Evolutionary conservation across 768 basidiomycete species (phyloP).

Genomic region (Lanmaoa rubissima): DNA sequence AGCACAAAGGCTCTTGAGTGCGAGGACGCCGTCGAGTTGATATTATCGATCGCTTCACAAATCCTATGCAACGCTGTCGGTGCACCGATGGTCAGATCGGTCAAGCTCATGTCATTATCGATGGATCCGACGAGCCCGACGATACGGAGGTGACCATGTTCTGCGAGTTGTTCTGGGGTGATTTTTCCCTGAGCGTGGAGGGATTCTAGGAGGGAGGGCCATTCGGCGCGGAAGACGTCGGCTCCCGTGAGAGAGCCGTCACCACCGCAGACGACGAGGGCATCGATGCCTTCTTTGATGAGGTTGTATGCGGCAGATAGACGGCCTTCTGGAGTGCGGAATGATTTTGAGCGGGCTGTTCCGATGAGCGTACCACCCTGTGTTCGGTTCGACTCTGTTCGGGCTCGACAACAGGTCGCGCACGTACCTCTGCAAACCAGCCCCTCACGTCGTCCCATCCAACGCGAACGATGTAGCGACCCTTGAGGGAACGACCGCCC

Average conservation of each 20-base stretch:
- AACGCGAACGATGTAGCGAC: constrained; percentile 89
- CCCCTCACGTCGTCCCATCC: constrained; percentile 98
- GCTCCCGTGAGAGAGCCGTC: constrained; percentile 97
- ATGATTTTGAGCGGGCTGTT: constrained; percentile 82
- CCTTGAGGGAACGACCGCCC: constrained; percentile 73
- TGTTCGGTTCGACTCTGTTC: background rate
- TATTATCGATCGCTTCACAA: constrained; percentile 97
- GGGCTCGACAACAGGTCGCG: background rate
- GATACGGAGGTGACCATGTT: constrained; percentile 84
- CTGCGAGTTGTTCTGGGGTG: constrained; percentile 64
- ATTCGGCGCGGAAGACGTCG: constrained; percentile 90
- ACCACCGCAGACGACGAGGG: constrained; percentile 94
- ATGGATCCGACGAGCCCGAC: constrained; percentile 99
- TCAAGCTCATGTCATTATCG: constrained; percentile 99
- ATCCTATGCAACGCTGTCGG: constrained; percentile 94
- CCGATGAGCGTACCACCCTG: constrained; percentile 95
- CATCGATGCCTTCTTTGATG: constrained; percentile 96
- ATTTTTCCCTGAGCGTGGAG: constrained; percentile 75
- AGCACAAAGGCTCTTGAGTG: constrained; percentile 98
- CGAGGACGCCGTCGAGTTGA: constrained; percentile 93
- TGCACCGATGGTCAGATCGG: constrained; percentile 95
- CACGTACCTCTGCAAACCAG: constrained; percentile 83
- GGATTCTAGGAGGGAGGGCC: constrained; percentile 79
- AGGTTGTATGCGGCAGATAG: constrained; percentile 87
- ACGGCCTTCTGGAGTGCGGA: constrained; percentile 87